phyloP scores from a whole-genome alignment of 345 rosid genomes.

The Salix purpurea region DNA sequence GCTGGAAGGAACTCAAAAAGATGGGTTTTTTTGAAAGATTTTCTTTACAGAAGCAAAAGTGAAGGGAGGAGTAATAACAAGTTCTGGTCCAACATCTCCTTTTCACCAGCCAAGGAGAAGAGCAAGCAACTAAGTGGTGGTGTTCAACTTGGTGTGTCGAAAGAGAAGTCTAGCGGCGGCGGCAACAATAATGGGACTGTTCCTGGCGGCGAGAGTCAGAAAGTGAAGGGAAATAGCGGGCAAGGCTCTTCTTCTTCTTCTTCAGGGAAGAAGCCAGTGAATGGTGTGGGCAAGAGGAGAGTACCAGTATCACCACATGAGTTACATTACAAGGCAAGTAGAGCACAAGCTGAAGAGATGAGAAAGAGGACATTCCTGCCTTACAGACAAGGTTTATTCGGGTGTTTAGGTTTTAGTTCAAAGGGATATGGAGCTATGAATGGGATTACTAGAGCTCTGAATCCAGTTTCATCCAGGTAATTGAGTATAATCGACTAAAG shows the following conservation, averaged over 20 bases:
- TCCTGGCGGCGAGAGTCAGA: slow-evolving; percentile 15
- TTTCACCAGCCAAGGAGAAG: slow-evolving; percentile 62
- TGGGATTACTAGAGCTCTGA: slow-evolving; percentile 80
- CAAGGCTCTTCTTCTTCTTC: neutral
- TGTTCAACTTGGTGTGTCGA: slow-evolving; percentile 12
- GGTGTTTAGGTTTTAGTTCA: slow-evolving; percentile 92
- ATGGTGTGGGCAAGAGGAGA: slow-evolving; percentile 60
- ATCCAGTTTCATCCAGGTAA: slow-evolving; percentile 88
- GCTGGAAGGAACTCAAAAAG: slow-evolving; percentile 91
- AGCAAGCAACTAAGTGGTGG: slow-evolving; percentile 4
- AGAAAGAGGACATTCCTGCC: slow-evolving; percentile 93
- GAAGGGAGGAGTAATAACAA: slow-evolving; percentile 87
- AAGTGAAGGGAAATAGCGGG: slow-evolving; percentile 15
- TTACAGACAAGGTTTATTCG: slow-evolving; percentile 89
- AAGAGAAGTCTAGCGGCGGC: slow-evolving; percentile 12
- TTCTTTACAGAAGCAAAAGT: slow-evolving; percentile 73
- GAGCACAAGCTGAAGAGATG: slow-evolving; percentile 97
- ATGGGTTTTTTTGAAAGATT: slow-evolving; percentile 89
- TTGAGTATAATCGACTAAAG: neutral
- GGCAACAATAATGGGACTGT: neutral
- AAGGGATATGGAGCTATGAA: slow-evolving; percentile 91
- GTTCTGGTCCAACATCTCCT: slow-evolving; percentile 41
- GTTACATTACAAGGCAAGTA: slow-evolving; percentile 77
- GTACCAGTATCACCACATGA: slow-evolving; percentile 80
- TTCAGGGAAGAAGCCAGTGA: slow-evolving; percentile 39